phyloP scores from a whole-genome alignment of 2,329 filamentous ascomycete genomes.

The Fonsecaea nubica region DNA sequence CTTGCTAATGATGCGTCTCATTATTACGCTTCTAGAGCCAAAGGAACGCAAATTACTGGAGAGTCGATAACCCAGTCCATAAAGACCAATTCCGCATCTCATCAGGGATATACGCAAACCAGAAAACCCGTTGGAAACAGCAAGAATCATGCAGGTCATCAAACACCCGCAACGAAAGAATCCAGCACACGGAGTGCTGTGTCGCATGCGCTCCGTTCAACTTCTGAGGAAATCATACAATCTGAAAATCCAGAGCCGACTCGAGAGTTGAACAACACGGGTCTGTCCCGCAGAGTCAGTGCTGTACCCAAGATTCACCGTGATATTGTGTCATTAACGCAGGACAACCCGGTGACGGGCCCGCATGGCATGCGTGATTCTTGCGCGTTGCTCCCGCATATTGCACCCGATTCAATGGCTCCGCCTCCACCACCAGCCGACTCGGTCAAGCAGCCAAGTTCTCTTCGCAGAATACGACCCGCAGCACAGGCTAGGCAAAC shows the following conservation, averaged over 20 bases:
- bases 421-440: conserved; percentile 11
- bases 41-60: background rate
- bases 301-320: background rate
- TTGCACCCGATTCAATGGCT: conserved; percentile 7
- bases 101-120: conserved; percentile 19
- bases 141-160: conserved; percentile 7
- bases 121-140: conserved; percentile 16
- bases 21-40: background rate
- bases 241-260: background rate
- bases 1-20: conserved; percentile 8
- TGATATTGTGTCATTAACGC: background rate
- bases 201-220: background rate
- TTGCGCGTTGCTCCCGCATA: background rate
- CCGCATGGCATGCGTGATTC: background rate
- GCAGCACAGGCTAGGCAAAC: background rate
- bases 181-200: background rate
- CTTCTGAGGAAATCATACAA: background rate
- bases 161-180: background rate
- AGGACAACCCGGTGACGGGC: background rate
- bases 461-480: conserved; percentile 10
- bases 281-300: background rate
- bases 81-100: conserved; percentile 14
- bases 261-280: background rate
- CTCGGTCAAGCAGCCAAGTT: background rate
- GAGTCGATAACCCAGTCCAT: conserved; percentile 19